phyloP scores from a whole-genome alignment of 345 rosid genomes.

The Sonneratia alba region DNA sequence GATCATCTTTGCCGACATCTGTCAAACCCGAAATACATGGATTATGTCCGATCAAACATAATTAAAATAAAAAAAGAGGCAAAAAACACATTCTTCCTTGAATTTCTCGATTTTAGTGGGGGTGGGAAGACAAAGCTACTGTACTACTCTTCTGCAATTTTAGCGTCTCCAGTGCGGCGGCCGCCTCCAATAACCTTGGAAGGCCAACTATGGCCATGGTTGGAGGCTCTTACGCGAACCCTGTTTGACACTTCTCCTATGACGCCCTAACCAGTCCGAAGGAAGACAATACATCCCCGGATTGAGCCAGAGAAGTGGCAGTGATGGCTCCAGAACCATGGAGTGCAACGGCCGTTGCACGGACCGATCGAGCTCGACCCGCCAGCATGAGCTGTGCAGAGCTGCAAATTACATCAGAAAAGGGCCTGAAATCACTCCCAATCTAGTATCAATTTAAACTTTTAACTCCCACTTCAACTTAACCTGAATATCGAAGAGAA shows the following conservation, averaged over 20 bases:
- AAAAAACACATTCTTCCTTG: too few relatives aligned
- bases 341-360: conserved; percentile 12
- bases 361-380: not conserved
- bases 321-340: conserved; percentile 9
- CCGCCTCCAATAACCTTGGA: too few relatives aligned
- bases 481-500: too few relatives aligned
- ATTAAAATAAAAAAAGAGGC: too few relatives aligned
- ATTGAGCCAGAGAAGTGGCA: conserved; percentile 16
- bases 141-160: too few relatives aligned
- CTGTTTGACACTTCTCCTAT: not conserved
- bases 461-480: too few relatives aligned
- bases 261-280: conserved; percentile 23
- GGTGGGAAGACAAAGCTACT: too few relatives aligned
- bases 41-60: not conserved
- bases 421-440: not conserved
- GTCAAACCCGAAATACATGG: conserved; percentile 19
- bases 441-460: too few relatives aligned
- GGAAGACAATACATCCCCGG: conserved; percentile 29
- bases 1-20: conserved; percentile 9
- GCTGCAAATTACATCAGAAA: not conserved
- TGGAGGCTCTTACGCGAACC: not conserved
- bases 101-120: too few relatives aligned
- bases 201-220: too few relatives aligned
- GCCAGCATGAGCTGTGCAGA: not conserved
- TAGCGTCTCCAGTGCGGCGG: too few relatives aligned